These are phyloP conservation scores for Eutypella sp. DNA, from an alignment of 2,329 filamentous ascomycete genomes.

Conservation along the genomic window DNA sequence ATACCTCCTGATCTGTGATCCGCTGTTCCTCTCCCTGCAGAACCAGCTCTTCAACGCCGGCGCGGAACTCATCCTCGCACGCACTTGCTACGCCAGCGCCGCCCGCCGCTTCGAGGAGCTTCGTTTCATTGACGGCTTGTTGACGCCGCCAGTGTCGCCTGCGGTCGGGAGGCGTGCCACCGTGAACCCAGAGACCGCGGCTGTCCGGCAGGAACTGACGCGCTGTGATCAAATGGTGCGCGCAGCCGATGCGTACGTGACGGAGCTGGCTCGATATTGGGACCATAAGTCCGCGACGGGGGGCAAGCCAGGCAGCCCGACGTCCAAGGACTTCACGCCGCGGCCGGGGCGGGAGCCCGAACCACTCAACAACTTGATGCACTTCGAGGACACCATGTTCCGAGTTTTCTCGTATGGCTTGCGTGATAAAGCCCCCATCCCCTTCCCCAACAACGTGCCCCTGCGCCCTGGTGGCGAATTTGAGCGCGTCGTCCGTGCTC, in stretches of 20 bases:
- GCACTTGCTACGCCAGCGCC: not conserved
- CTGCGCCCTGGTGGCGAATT: no score
- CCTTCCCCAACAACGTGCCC: no score
- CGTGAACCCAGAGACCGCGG: not conserved
- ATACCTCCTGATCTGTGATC: not conserved
- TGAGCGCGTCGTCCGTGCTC: no score
- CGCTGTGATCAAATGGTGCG: not conserved
- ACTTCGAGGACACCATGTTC: no score
- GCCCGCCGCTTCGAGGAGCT: not conserved
- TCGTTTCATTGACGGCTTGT: no score
- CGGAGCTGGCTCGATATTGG: not conserved
- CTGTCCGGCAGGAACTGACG: no score
- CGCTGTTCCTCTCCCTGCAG: not conserved
- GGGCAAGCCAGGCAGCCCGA: no score
- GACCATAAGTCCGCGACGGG: no score
- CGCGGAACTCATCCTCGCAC: slow-evolving; percentile 7
- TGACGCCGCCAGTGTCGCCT: no score
- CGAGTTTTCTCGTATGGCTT: no score
- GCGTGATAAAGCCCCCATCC: no score
- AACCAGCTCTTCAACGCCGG: slow-evolving; percentile 12
- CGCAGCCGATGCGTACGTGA: not conserved
- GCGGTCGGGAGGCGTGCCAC: no score
- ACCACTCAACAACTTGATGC: not conserved
- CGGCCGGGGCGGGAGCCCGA: not conserved
- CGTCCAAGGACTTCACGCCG: not conserved